Base-by-base conservation (phyloP, 352 stramenopile species). In the Achlya hypogyna region DNA sequence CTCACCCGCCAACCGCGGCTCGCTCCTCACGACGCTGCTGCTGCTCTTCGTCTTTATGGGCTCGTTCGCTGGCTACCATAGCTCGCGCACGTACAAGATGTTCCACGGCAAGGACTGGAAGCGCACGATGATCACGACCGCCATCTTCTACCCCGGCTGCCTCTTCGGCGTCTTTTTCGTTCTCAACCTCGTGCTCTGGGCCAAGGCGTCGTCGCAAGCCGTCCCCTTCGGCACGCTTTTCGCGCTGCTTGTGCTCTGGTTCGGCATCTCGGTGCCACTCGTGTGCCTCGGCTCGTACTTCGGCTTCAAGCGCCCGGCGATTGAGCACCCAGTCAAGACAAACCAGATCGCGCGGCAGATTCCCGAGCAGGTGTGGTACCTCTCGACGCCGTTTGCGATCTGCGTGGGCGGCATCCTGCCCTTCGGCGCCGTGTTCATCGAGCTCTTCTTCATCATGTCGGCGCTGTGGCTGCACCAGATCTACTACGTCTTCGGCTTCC, bases 371-470 rank as follows among this genome's bases (percentile, higher is more conserved):
- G 79, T 96, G 32, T 99, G 96, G 95, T 99, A 99, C 78, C 86
- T 98, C 34, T 86, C 89, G 64, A 93, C 96, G 23, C 81, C 83
- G 18, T 89, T 98, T 71, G 98, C 87, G 62, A 97, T 98, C 69
- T 71, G 98, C 18, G 78, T 99, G 8, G 97, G 97, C 47, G 97
- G 97, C 56, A 95, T 99, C 45, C 75, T 99, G 25, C 98, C 98
- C 18, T 99, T 99, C 74, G 97, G 97, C 35, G 96, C 96, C 8
- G 96, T 99, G 43, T 99, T 98, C 77, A 98, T 99, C 70, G 98
- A 99, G 76, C 87, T 99, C 25, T 99, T 99, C 76, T 99, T 99
- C 83, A 99, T 99, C 78, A 99, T 99, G 95, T 98, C 88, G 69
- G 96, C 97, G 54, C 79, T 99, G 32, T 99, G 98, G 97, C 76